Conservation (phyloP, 805 yeast species). For the Kluyveromyces starmeri region DNA sequence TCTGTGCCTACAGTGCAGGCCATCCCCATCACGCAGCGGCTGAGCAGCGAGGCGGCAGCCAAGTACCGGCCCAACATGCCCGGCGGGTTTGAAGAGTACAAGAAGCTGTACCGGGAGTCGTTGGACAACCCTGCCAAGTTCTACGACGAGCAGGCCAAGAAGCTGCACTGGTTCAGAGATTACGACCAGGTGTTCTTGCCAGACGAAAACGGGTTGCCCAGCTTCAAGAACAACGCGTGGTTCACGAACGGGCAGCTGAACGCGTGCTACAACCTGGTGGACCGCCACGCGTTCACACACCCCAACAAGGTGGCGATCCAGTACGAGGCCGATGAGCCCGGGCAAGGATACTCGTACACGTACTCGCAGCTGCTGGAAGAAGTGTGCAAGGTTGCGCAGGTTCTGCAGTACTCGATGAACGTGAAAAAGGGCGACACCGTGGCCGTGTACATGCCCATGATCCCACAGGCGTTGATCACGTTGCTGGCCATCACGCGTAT, state of each 20-base stretch:
- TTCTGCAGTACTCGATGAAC: constrained; percentile 50
- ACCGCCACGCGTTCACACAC: constrained; percentile 62
- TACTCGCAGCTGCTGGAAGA: constrained; percentile 64
- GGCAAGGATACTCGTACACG: constrained; percentile 51
- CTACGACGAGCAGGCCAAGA: constrained; percentile 68
- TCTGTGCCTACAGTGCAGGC: constrained; percentile 18
- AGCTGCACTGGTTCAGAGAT: constrained; percentile 71
- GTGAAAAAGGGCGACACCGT: constrained; percentile 77
- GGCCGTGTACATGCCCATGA: constrained; percentile 82
- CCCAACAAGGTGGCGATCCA: constrained; percentile 70
- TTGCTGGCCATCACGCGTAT: constrained; percentile 69
- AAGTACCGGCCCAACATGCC: constrained; percentile 45
- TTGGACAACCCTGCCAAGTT: constrained; percentile 72
- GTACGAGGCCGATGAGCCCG: constrained; percentile 76
- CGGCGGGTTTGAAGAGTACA: constrained; percentile 56
- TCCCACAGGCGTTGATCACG: constrained; percentile 68
- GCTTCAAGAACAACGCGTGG: constrained; percentile 55
- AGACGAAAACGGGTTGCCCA: constrained; percentile 31
- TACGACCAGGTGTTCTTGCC: constrained; percentile 44
- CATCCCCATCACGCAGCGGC: constrained; percentile 15
- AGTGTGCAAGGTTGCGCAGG: constrained; percentile 65
- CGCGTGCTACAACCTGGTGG: constrained; percentile 75
- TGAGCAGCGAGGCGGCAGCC: constrained; percentile 12
- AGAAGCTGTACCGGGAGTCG: constrained; percentile 60
- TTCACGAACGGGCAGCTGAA: constrained; percentile 72